Conservation (phyloP, 2,329 filamentous ascomycete species). For the Aphanoascus verrucosus region DNA sequence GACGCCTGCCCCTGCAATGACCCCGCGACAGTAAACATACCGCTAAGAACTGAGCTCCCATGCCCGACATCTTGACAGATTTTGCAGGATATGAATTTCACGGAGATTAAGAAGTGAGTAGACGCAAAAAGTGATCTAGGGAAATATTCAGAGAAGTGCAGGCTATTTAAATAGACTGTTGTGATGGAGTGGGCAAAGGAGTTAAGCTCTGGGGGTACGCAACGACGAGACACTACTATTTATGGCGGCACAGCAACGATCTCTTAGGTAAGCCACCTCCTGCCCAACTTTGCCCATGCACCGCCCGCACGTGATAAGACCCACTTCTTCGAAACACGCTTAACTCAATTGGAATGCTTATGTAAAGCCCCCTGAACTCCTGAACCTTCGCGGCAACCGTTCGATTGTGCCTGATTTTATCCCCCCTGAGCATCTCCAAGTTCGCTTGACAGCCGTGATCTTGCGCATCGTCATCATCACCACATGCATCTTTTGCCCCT, state of each 20-base stretch:
- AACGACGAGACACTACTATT: not conserved
- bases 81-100: not conserved
- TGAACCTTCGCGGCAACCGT: too few species aligned
- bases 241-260: slow-evolving; percentile 3
- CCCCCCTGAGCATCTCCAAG: too few species aligned
- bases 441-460: too few species aligned
- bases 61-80: slow-evolving; percentile 8
- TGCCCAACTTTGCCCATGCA: too few species aligned
- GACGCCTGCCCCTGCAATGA: not conserved
- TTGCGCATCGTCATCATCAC: too few species aligned
- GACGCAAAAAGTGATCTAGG: not conserved
- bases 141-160: not conserved
- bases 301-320: not conserved
- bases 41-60: slow-evolving; percentile 11
- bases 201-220: too few species aligned
- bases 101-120: not conserved
- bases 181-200: too few species aligned
- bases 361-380: not conserved
- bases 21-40: slow-evolving; percentile 10
- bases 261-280: too few species aligned
- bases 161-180: too few species aligned
- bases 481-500: too few species aligned
- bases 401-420: too few species aligned
- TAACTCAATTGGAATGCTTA: not conserved
- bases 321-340: not conserved